These are phyloP conservation scores for Lyophyllum semitale DNA, from an alignment of 768 basidiomycete species.

Conservation along the genomic window DNA sequence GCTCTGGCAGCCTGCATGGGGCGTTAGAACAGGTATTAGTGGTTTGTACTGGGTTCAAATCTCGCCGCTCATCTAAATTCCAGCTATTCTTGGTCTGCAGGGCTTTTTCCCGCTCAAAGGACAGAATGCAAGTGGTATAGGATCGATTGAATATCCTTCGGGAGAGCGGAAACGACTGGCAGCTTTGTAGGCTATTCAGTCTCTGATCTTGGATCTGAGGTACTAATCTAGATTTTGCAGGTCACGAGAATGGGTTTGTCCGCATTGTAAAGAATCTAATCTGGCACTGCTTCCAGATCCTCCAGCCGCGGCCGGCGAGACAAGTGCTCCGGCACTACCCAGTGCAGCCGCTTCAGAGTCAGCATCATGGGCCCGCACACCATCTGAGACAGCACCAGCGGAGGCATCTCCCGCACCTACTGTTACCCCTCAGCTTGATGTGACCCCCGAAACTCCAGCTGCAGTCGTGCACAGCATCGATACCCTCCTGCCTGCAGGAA, in stretches of 20 bases:
- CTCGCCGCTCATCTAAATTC: constrained; percentile 3
- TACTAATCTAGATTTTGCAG: constrained; percentile 35
- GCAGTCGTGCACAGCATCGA: constrained; percentile 11
- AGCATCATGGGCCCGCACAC: neutral
- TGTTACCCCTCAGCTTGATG: neutral
- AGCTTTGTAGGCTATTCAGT: constrained; percentile 52
- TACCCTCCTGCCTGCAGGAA: constrained; percentile 8
- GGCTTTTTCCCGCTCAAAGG: constrained; percentile 89
- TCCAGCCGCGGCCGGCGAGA: constrained; percentile 16
- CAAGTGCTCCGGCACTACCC: neutral
- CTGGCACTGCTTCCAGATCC: constrained; percentile 74
- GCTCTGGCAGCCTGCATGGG: constrained; percentile 98
- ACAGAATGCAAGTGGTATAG: constrained; percentile 83
- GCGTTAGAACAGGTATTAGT: constrained; percentile 80
- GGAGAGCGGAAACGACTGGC: constrained; percentile 80
- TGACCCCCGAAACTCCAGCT: neutral
- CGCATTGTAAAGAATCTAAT: constrained; percentile 71
- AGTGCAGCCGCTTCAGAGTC: constrained; percentile 4
- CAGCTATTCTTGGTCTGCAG: constrained; percentile 86
- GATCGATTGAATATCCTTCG: constrained; percentile 80
- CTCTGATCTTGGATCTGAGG: constrained; percentile 11
- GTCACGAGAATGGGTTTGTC: constrained; percentile 81
- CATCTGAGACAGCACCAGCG: neutral
- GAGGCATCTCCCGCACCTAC: neutral
- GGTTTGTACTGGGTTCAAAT: neutral